phyloP scores from a whole-genome alignment of 805 yeast species.

The Naumovozyma castellii region DNA sequence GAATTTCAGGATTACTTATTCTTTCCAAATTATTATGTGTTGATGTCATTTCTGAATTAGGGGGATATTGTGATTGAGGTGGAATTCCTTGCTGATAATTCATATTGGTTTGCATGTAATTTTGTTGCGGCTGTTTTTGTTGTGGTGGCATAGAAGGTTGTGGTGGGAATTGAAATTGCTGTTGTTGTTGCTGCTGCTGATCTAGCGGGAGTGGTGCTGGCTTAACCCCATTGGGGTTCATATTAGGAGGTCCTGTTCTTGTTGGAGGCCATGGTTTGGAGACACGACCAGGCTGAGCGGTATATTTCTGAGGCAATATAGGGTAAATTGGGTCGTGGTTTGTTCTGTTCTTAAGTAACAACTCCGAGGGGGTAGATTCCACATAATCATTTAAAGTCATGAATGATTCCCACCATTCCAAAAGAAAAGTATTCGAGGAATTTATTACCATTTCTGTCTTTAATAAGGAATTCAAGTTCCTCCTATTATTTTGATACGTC shows the following conservation, averaged over 20 bases:
- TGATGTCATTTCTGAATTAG: neutral
- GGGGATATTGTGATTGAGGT: neutral
- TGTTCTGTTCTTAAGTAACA: constrained; percentile 9
- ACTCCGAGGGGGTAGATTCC: constrained; percentile 26
- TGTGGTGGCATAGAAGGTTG: neutral
- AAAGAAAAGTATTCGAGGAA: constrained; percentile 38
- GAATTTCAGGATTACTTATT: neutral
- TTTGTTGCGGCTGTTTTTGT: constrained; percentile 1
- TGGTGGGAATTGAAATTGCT: constrained; percentile 5
- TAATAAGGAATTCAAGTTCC: constrained; percentile 2
- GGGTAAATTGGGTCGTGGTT: constrained; percentile 5
- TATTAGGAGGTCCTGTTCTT: neutral
- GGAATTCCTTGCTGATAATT: neutral
- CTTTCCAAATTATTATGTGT: neutral
- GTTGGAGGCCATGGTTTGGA: neutral
- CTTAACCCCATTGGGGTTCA: neutral
- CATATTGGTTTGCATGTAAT: neutral
- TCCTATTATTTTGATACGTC: constrained; percentile 4
- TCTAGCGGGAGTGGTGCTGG: constrained; percentile 3
- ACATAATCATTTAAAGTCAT: constrained; percentile 42
- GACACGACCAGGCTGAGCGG: neutral
- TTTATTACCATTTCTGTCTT: constrained; percentile 33
- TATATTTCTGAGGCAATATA: constrained; percentile 3
- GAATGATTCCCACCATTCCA: constrained; percentile 48
- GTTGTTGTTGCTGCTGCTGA: constrained; percentile 16